Evolutionary conservation across 305 asterid genomes (phyloP), one percentile per base, ranked within the genome.

Genomic region (Salvia sclarea): DNA sequence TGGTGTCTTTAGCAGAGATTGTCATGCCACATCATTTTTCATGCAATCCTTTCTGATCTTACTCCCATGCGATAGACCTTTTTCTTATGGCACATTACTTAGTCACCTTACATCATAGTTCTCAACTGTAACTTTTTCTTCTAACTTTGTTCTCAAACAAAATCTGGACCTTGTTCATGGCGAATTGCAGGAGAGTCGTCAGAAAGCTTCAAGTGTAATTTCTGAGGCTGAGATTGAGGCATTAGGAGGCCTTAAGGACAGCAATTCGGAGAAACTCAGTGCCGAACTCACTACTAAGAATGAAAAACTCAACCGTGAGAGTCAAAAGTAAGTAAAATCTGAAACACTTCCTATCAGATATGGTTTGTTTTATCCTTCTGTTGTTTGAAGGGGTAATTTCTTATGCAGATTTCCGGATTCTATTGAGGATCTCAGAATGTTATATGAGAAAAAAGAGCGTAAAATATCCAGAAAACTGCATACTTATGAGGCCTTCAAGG

Each of bases 351-450:
- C 12, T 49, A 48, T 28, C 54, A 41, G 55, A 16, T 52, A 30
- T 45, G 43, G 37, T 44, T 64, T 55, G 60, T 57, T 76, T 74
- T 64, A 4, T 79, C 41, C 24, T 28, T 47, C 43, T 75, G 64
- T 59, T 37, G 52, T 35, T 75, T 73, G 63, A 58, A 75, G 54
- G 41, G 16, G 47, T 75, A 69, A 25, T 31, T 68, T 74, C 52
- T 48, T 49, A 41, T 81, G 88, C 95, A 93, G 98, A 77, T 84
- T 81, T 79, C 81, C 88, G 33, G 98, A 92, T 79, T 79, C 96
- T 60, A 86, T 92, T 64, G 96, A 87, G 52, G 98, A 89, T 79
- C 86, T 92, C 61, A 84, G 88, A 76, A 77, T 82, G 86, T 45
- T 83, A 79, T 78, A 66, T 21, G 83, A 81, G 76, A 82, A 88